These are phyloP conservation scores for Knoxia roxburghii DNA, from an alignment of 257 asterid species.

Conservation along the genomic window DNA sequence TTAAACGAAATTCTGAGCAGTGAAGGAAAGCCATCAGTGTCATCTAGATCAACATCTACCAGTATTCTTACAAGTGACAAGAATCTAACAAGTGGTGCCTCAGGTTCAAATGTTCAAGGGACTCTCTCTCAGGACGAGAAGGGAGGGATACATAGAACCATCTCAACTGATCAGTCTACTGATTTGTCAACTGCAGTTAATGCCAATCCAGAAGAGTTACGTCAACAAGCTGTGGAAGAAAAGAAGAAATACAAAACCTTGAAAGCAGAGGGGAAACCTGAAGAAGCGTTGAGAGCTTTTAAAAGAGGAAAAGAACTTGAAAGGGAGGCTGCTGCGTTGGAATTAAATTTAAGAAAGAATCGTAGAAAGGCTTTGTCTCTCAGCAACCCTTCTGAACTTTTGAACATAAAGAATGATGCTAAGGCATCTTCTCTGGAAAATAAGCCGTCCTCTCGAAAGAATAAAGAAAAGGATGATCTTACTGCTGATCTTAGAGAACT, in stretches of 20 bases:
- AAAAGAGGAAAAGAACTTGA: slow-evolving; percentile 95
- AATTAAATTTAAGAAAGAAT: slow-evolving; percentile 59
- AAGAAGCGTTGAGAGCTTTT: slow-evolving; percentile 79
- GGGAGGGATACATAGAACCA: slow-evolving; percentile 24
- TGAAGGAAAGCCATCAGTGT: slow-evolving; percentile 24
- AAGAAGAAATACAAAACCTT: slow-evolving; percentile 66
- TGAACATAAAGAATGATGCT: slow-evolving; percentile 35
- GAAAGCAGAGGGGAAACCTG: slow-evolving; percentile 87
- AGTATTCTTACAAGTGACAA: slow-evolving; percentile 24
- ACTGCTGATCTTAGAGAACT: slow-evolving; percentile 77
- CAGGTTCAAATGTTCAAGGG: slow-evolving; percentile 45
- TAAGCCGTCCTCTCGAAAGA: slow-evolving; percentile 35
- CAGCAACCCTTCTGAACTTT: slow-evolving; percentile 35
- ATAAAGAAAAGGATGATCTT: slow-evolving; percentile 62
- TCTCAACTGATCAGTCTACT: slow-evolving; percentile 33
- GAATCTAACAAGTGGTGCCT: slow-evolving; percentile 27
- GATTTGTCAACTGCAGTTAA: slow-evolving; percentile 29
- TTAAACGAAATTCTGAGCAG: slow-evolving; percentile 44
- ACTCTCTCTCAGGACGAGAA: slow-evolving; percentile 30
- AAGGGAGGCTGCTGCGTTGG: slow-evolving; percentile 86
- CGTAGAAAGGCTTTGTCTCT: slow-evolving; percentile 63
- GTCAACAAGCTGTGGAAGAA: slow-evolving; percentile 74
- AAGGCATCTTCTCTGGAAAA: slow-evolving; percentile 29
- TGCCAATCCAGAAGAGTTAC: slow-evolving; percentile 77
- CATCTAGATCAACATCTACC: slow-evolving; percentile 19